Conservation (phyloP, 2,329 filamentous ascomycete species). For the Diaporthe batatas region DNA sequence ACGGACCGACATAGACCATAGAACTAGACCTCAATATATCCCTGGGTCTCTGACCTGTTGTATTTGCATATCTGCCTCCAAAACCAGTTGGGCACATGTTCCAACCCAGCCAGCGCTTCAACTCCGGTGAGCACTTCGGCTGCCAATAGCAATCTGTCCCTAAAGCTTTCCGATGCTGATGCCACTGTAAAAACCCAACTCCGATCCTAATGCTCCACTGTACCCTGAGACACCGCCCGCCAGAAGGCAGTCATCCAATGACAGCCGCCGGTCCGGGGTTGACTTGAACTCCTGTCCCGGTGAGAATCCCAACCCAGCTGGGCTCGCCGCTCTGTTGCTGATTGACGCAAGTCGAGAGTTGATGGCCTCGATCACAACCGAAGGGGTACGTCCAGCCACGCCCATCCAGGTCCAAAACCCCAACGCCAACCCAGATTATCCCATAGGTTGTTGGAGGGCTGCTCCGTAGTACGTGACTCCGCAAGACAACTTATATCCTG, state of each 20-base stretch:
- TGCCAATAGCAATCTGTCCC: background rate
- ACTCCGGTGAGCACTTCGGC: background rate
- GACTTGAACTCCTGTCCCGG: background rate
- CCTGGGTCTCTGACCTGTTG: slow-evolving; percentile 33
- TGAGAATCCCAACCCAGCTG: background rate
- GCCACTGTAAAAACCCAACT: slow-evolving; percentile 1
- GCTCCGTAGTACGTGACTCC: too few relatives aligned
- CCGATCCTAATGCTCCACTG: slow-evolving; percentile 4
- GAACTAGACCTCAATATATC: slow-evolving; percentile 39
- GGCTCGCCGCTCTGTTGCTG: background rate
- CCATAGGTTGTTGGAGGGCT: too few relatives aligned
- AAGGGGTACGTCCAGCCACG: background rate
- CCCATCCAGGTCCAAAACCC: background rate
- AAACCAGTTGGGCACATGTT: slow-evolving; percentile 28
- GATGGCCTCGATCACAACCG: background rate
- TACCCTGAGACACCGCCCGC: background rate
- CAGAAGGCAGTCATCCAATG: background rate
- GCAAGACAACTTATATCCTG: too few relatives aligned
- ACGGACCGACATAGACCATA: slow-evolving; percentile 37
- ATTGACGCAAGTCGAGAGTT: background rate
- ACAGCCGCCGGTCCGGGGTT: background rate
- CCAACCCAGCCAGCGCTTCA: background rate
- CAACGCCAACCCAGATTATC: background rate
- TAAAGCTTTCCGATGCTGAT: background rate
- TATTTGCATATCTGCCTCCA: slow-evolving; percentile 18